Evolutionary conservation across 805 yeast species (phyloP).

Genomic region (Candida lessepsii): DNA sequence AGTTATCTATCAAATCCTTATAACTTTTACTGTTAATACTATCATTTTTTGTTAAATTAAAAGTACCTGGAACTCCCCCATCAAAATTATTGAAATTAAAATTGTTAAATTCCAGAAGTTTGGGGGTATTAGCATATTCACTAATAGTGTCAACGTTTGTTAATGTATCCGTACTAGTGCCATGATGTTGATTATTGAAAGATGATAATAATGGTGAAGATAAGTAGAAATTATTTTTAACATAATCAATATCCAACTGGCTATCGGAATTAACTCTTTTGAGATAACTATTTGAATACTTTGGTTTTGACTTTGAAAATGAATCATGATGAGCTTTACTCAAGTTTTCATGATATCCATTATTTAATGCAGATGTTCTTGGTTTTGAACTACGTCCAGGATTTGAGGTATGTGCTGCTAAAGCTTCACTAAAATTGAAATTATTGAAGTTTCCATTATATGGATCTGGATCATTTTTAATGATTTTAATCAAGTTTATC

Average conservation of each 20-base stretch:
- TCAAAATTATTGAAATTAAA: slow-evolving; percentile 5
- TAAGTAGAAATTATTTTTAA: slow-evolving; percentile 33
- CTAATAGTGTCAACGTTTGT: slow-evolving; percentile 2
- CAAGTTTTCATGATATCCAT: not conserved
- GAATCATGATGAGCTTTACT: slow-evolving; percentile 2
- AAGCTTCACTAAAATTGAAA: slow-evolving; percentile 4
- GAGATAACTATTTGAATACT: slow-evolving; percentile 38
- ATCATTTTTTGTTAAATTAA: slow-evolving; percentile 10
- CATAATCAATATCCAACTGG: slow-evolving; percentile 26
- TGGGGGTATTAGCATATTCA: slow-evolving; percentile 1
- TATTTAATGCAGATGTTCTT: not conserved
- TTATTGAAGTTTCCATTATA: slow-evolving; percentile 2
- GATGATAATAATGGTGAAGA: slow-evolving; percentile 36
- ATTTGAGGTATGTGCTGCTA: not conserved
- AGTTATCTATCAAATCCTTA: slow-evolving; percentile 55
- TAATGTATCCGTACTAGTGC: slow-evolving; percentile 5
- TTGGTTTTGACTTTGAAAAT: slow-evolving; percentile 24
- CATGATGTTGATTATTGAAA: slow-evolving; percentile 9
- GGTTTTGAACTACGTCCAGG: not conserved
- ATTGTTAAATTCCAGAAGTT: not conserved
- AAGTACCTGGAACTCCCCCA: slow-evolving; percentile 6
- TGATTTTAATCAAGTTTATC: slow-evolving; percentile 39
- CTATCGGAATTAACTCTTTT: slow-evolving; percentile 32
- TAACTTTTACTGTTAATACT: slow-evolving; percentile 45
- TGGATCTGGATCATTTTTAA: slow-evolving; percentile 10